Conservation (phyloP, 129 eudicot species). For the Erigeron canadensis region DNA sequence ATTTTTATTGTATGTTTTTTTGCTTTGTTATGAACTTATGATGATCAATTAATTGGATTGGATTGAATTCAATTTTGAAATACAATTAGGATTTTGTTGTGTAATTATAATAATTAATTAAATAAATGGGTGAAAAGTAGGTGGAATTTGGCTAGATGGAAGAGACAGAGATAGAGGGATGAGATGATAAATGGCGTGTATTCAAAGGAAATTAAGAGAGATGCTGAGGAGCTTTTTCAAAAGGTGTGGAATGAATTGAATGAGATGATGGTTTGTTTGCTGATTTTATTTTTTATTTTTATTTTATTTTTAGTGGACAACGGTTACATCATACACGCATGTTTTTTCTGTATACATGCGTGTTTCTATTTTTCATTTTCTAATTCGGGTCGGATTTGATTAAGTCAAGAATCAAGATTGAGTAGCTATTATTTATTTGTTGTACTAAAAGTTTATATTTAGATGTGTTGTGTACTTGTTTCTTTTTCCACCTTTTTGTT, state of each 20-base stretch:
- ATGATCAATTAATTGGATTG: background rate
- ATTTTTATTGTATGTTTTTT: slow-evolving; percentile 17
- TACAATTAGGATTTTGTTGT: slow-evolving; percentile 10
- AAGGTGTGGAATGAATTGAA: slow-evolving; percentile 7
- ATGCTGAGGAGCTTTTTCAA: slow-evolving; percentile 26
- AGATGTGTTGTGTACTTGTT: background rate
- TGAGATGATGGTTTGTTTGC: background rate
- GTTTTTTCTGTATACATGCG: background rate
- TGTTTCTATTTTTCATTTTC: background rate
- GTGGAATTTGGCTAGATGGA: slow-evolving; percentile 18
- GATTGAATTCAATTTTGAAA: background rate
- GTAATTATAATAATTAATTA: background rate
- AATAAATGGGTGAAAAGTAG: background rate
- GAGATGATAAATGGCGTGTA: slow-evolving; percentile 32
- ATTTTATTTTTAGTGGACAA: background rate
- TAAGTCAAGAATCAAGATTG: background rate
- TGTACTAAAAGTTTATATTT: too few relatives aligned
- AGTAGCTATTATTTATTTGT: background rate
- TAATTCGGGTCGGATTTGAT: background rate
- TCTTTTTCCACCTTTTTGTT: background rate
- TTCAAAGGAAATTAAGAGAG: slow-evolving; percentile 30
- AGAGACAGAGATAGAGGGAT: slow-evolving; percentile 27
- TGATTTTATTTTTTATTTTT: too few relatives aligned
- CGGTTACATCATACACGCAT: background rate
- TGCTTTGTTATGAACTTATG: background rate